These are phyloP conservation scores for Arxiozyma slooffiae DNA, from an alignment of 1,139 yeast species.

Conservation along the genomic window DNA sequence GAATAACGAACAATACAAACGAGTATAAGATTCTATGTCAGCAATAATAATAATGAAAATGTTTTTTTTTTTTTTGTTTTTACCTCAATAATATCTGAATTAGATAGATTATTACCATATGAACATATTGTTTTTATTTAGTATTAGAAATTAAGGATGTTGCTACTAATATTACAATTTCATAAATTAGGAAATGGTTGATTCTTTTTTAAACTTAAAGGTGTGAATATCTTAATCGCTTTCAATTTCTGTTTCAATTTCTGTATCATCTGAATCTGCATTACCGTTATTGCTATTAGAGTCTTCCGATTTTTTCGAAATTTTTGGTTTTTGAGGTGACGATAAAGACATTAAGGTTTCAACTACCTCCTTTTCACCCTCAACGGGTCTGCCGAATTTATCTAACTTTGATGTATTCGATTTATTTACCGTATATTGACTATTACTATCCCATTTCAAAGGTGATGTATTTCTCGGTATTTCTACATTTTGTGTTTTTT, in stretches of 20 bases:
- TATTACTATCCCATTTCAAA: not conserved
- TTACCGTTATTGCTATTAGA: too few relatives aligned
- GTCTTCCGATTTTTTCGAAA: too few relatives aligned
- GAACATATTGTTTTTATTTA: too few relatives aligned
- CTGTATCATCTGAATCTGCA: slow-evolving; percentile 4
- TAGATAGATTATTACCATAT: too few relatives aligned
- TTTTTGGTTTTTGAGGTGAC: slow-evolving; percentile 32
- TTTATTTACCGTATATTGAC: not conserved
- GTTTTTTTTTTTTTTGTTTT: too few relatives aligned
- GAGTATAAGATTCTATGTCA: too few relatives aligned
- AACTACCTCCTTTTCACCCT: slow-evolving; percentile 37
- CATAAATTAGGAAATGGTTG: not conserved
- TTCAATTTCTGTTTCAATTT: slow-evolving; percentile 5
- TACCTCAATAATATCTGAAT: too few relatives aligned
- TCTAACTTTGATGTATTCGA: not conserved
- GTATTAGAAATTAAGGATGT: too few relatives aligned
- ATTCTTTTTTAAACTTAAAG: not conserved
- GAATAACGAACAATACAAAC: not conserved
- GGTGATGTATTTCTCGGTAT: not conserved
- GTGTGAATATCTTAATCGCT: not conserved
- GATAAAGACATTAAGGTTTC: slow-evolving; percentile 40
- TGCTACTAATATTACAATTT: not conserved
- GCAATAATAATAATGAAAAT: too few relatives aligned
- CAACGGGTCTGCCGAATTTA: not conserved
- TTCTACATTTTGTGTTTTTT: not conserved